Percentiles rank a stretch among this genome's conserved stretches.
Evolutionary conservation across 495 filamentous ascomycete species (phyloP).

Genomic region (Podospora anserina): DNA sequence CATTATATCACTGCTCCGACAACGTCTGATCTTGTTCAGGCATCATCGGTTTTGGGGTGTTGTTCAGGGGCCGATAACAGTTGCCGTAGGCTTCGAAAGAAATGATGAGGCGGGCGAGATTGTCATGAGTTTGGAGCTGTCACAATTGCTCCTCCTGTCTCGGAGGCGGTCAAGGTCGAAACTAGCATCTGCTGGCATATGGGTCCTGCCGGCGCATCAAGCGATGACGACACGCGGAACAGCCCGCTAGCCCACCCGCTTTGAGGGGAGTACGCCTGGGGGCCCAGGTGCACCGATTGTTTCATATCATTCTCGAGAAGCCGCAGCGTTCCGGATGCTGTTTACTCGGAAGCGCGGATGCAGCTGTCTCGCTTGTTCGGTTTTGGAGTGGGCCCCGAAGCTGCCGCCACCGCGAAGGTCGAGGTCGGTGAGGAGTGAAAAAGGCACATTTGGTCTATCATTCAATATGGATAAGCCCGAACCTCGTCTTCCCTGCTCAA

Average conservation of each 20-base stretch:
- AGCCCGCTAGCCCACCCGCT: not conserved
- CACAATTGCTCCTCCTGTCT: no score
- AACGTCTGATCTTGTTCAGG: not conserved
- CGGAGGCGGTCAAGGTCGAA: no score
- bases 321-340: not conserved
- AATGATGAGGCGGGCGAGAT: not conserved
- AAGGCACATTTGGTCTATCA: not conserved
- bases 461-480: conserved; percentile 32
- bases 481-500: conserved; percentile 59
- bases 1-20: not conserved
- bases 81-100: not conserved
- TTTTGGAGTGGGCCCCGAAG: not conserved
- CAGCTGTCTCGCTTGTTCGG: not conserved
- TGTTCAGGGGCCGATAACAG: not conserved
- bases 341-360: not conserved
- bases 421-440: not conserved
- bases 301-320: not conserved
- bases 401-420: not conserved
- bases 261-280: not conserved
- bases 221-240: not conserved
- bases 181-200: not conserved
- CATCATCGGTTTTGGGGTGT: not conserved
- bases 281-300: not conserved
- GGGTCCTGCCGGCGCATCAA: not conserved
- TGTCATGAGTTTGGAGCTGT: not conserved